Conservation (phyloP, 2,329 filamentous ascomycete genomes). For the Clonostachys sp. region DNA sequence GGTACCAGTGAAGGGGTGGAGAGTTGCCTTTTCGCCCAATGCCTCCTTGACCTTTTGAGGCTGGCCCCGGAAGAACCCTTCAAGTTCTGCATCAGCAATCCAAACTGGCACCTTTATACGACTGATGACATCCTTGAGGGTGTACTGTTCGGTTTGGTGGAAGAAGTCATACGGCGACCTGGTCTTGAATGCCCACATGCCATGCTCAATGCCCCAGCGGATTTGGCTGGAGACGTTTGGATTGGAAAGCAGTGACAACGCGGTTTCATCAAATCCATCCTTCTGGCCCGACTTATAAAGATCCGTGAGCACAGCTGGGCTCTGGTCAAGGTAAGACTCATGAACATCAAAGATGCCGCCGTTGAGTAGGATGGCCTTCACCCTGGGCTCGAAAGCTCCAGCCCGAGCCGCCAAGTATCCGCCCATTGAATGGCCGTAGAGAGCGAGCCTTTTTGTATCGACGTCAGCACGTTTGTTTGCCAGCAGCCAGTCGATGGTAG, state of each 20-base stretch:
- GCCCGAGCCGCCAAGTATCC: conserved; percentile 32
- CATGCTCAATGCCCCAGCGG: conserved; percentile 15
- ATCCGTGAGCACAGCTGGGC: conserved; percentile 3
- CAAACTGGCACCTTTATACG: conserved; percentile 14
- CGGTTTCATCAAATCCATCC: conserved; percentile 10
- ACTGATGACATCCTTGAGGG: conserved; percentile 6
- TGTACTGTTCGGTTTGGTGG: conserved; percentile 7
- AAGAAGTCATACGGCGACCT: conserved; percentile 12
- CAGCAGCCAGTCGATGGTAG: conserved; percentile 30
- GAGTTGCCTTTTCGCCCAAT: conserved; percentile 5
- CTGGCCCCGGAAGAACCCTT: conserved; percentile 9
- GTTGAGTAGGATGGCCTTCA: conserved; percentile 30
- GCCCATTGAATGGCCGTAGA: conserved; percentile 34
- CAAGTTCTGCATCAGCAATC: conserved; percentile 10
- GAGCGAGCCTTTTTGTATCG: conserved; percentile 15
- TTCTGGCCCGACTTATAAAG: conserved; percentile 8
- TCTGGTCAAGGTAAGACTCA: conserved; percentile 1
- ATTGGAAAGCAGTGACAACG: conserved; percentile 1
- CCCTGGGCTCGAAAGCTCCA: conserved; percentile 36
- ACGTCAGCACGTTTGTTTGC: conserved; percentile 1
- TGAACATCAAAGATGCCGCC: conserved; percentile 28
- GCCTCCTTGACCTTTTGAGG: conserved; percentile 5
- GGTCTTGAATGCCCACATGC: conserved; percentile 16
- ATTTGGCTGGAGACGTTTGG: conserved; percentile 4
- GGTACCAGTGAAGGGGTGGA: conserved; percentile 3